Base-by-base conservation (phyloP, 1,284 basidiomycete genomes). In the Hypsizygus ulmarius region DNA sequence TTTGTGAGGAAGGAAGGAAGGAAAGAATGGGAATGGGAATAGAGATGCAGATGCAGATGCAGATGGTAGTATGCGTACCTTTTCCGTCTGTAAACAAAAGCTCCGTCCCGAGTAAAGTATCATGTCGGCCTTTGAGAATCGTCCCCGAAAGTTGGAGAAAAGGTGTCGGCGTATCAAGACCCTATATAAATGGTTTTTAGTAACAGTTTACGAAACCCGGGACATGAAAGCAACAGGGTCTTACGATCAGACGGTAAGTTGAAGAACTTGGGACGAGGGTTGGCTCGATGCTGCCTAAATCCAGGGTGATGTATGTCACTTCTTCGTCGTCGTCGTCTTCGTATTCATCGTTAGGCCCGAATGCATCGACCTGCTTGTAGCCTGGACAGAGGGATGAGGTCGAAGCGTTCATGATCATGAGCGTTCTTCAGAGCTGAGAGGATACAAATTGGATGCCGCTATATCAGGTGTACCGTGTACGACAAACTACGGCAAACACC, bases 61-160 rank as follows among this genome's bases (percentile, higher is more conserved):
- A n/a, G 21, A 25, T 25, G 21, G 21, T 4, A 25, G 4, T 25
- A 25, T 25, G 21, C 57, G 21, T 50, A 82, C 82, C 75, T 71
- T 79, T 79, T 34, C 68, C 72, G 42, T 87, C 84, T 1, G 78
- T 77, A 63, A 90, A 88, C 19, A 90, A 61, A 15, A 90, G 65
- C 56, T 90, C 87, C 0, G 84, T 86, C 1, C 87, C 87, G 3
- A 90, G 64, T 5, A 90, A 68, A 9, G 68, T 62, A 50, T 84
- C 79, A 53, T 88, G 81, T 37, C 70, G 66, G 0, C 87, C 87
- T 62, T 81, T 81, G 54, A 89, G 74, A 27, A 87, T 72, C 0
- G 83, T 84, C 3, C 86, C 86, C 7, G 83, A 81, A 0, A 90
- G 71, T 56, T 90, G 87, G 11, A 90, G 62, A 56, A 79, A 88